These are phyloP conservation scores for Prunus armeniaca DNA, from an alignment of 306 rosid species.

Conservation along the genomic window DNA sequence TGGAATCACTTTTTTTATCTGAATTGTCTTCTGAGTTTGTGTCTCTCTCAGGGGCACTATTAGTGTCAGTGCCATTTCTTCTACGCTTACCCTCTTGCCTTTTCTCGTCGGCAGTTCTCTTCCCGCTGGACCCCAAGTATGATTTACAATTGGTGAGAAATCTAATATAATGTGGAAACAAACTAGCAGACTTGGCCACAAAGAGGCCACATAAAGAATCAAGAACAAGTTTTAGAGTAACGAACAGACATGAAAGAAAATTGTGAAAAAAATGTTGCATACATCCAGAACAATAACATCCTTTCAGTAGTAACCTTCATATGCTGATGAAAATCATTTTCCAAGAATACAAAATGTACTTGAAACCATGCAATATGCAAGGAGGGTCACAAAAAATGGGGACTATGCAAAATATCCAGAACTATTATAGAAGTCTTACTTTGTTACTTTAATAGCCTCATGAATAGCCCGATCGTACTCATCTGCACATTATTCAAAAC, in stretches of 20 bases:
- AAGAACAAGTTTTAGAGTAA: not conserved
- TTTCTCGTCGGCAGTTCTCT: constrained; percentile 21
- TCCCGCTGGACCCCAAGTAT: constrained; percentile 23
- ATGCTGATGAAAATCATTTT: not conserved
- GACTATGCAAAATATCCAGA: not conserved
- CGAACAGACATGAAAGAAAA: constrained; percentile 1
- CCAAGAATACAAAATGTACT: not conserved
- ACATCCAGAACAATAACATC: not conserved
- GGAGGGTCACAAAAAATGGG: not conserved
- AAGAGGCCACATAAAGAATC: not conserved
- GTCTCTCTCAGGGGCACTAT: constrained; percentile 28
- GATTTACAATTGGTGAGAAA: not conserved
- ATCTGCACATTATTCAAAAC: constrained; percentile 47
- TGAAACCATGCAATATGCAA: not conserved
- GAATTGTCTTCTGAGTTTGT: constrained; percentile 30
- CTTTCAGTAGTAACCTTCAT: not conserved
- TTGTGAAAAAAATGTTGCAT: not conserved
- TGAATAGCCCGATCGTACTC: constrained; percentile 66
- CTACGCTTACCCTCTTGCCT: constrained; percentile 23
- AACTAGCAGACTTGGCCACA: constrained; percentile 2
- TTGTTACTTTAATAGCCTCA: constrained; percentile 63
- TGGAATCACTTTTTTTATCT: not conserved
- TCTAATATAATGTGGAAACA: not conserved
- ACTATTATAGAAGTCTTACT: constrained; percentile 39
- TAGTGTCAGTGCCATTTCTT: constrained; percentile 6